These are phyloP conservation scores for Micractinium conductrix DNA, from an alignment of 139 green algal species.

Conservation along the genomic window DNA sequence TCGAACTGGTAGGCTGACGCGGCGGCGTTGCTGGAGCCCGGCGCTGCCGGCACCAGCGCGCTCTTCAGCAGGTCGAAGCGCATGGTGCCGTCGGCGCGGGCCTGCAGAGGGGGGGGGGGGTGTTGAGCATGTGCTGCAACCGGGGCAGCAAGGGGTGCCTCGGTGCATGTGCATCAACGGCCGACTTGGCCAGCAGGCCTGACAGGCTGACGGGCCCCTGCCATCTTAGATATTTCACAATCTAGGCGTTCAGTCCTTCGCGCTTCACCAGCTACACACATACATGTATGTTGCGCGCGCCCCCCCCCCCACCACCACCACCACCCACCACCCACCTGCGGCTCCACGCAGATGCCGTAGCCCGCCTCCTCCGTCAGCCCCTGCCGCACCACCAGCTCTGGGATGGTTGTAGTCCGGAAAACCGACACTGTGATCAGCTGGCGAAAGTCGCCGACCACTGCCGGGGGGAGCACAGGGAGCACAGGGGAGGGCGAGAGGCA, in stretches of 20 bases:
- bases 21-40: background rate
- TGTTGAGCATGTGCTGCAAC: too few species aligned
- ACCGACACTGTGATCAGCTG: slow-evolving; percentile 27
- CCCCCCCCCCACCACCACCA: too few species aligned
- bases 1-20: slow-evolving; percentile 9
- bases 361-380: slow-evolving; percentile 24
- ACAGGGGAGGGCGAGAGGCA: background rate
- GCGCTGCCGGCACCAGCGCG: background rate
- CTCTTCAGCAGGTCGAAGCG: slow-evolving; percentile 32
- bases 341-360: slow-evolving; percentile 32
- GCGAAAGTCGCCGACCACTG: slow-evolving; percentile 42
- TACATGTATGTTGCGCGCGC: too few species aligned
- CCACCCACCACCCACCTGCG: too few species aligned
- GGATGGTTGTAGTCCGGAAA: slow-evolving; percentile 28
- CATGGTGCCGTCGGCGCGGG: slow-evolving; percentile 9
- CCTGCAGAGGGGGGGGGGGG: too few species aligned
- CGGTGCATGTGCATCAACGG: too few species aligned
- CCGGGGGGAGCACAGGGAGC: background rate
- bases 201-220: too few species aligned
- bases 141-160: too few species aligned
- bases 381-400: background rate
- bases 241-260: too few species aligned
- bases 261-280: too few species aligned
- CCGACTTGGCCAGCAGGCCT: too few species aligned
- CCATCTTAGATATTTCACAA: too few species aligned